A percentile compares a stretch with the other conserved stretches of the same genome.
Evolutionary conservation across 2,329 filamentous ascomycete species (phyloP).

Genomic region (Aaosphaeria arxii): DNA sequence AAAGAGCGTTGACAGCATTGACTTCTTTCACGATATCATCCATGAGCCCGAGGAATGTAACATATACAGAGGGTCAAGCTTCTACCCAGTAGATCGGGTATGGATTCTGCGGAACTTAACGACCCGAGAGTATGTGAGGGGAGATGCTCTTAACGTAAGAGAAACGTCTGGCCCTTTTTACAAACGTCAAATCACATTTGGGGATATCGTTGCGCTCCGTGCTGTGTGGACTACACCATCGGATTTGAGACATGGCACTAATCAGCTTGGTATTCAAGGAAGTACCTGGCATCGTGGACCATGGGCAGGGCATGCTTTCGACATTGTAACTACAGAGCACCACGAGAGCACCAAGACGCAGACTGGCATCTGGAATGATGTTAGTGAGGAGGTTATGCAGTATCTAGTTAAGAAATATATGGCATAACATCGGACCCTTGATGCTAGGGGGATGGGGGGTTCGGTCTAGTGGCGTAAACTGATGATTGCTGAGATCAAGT

Average conservation of each 20-base stretch:
- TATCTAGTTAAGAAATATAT: too few relatives aligned
- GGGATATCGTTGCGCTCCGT: background rate
- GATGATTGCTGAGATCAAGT: too few relatives aligned
- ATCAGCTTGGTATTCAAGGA: background rate
- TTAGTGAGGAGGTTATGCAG: background rate
- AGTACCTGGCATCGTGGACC: background rate
- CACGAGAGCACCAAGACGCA: background rate
- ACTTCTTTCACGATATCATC: too few relatives aligned
- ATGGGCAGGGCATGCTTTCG: background rate
- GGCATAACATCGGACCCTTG: constrained; percentile 4
- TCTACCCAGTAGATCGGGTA: background rate
- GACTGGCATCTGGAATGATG: background rate
- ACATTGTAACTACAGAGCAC: background rate
- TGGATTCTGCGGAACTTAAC: constrained; percentile 1
- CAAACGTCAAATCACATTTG: background rate
- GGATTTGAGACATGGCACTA: too few relatives aligned
- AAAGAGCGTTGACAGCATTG: too few relatives aligned
- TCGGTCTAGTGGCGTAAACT: too few relatives aligned
- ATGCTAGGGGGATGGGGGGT: too few relatives aligned
- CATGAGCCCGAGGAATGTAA: too few relatives aligned
- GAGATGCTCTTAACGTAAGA: too few relatives aligned
- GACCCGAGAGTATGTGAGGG: background rate
- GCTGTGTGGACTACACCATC: too few relatives aligned
- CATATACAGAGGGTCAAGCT: background rate
- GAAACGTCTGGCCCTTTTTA: too few relatives aligned